Evolutionary conservation across 1,139 yeast species (phyloP), one percentile per base, ranked within the genome.

Genomic region (Pichia sp.): DNA sequence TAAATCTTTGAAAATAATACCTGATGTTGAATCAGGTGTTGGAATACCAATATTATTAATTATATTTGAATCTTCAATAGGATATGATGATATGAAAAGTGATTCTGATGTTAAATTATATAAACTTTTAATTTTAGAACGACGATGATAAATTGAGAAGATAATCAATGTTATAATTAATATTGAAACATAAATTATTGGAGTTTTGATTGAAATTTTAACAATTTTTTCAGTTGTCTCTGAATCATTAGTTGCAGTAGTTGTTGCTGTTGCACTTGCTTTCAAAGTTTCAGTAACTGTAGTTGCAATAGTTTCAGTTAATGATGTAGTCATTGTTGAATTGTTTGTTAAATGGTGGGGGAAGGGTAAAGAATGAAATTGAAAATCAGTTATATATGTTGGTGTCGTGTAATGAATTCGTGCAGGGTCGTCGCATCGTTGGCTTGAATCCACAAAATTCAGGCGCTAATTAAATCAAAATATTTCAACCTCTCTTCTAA

Each of bases 191-290:
- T 91, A 91, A 35, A 84, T 66, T 45, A 91, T 61, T 23, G 98
- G 97, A 14, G 95, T 85, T 59, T 74, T 77, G 31, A 89, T 76
- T n/a, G 96, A 84, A 49, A 88, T 75, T 51, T 69, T 68, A 2
- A 41, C 32, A 18, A 38, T 23, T 5, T 33, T 31, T 20, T 38
- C 28, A n/a, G 37, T 35, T 12, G 28, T 23, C 11, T 43, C 42
- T 10, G 14, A 19, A 7, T 22, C 36, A 9, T 37, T 34, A 12
- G 19, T 32, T 9, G 36, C 35, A 10, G 22, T 17, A 9, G 42
- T 39, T 5, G 44, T 38, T 1, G 45, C 45, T n/a, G 26, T 39
- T 3, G 45, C 43, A 5, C 25, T 31, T 6, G 25, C 34, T 9
- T 20, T 18, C 7, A 35, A 36, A n/a, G 34, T 18, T 3, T 35